Evolutionary conservation across 305 asterid species (phyloP).

Genomic region (Ilex paraguariensis): DNA sequence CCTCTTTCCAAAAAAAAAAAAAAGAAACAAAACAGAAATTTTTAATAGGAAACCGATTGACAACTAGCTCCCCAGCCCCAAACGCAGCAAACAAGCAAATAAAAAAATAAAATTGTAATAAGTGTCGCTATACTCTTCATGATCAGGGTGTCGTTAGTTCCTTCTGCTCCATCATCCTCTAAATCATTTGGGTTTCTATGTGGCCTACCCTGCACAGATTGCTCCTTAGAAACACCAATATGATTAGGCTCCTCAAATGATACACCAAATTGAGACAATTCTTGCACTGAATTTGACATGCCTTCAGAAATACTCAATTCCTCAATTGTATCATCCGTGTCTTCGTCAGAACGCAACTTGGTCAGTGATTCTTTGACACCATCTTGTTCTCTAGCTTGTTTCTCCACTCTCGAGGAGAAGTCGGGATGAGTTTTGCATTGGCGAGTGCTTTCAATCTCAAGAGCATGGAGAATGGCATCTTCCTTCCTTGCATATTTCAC

Average conservation of each 20-base stretch:
- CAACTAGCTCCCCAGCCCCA: no score
- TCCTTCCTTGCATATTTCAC: slow-evolving; percentile 83
- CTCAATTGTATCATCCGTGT: slow-evolving; percentile 25
- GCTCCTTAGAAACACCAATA: background rate
- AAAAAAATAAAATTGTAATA: no score
- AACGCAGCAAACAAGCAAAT: no score
- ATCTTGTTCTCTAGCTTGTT: slow-evolving; percentile 17
- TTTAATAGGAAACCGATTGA: no score
- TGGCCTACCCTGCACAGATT: slow-evolving; percentile 22
- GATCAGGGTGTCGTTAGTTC: slow-evolving; percentile 33
- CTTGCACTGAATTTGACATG: slow-evolving; percentile 46
- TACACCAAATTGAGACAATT: slow-evolving; percentile 53
- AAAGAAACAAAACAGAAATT: background rate
- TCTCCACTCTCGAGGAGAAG: slow-evolving; percentile 14
- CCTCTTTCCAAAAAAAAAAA: no score
- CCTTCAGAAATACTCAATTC: slow-evolving; percentile 28
- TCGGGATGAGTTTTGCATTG: slow-evolving; percentile 34
- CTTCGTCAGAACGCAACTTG: slow-evolving; percentile 26
- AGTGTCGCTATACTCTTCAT: no score
- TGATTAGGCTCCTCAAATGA: slow-evolving; percentile 52
- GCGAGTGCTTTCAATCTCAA: slow-evolving; percentile 63
- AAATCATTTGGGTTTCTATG: slow-evolving; percentile 56
- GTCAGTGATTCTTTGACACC: slow-evolving; percentile 26
- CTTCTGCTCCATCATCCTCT: slow-evolving; percentile 70
- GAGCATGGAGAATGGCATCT: slow-evolving; percentile 87